These are phyloP conservation scores for Lactarius hengduanensis DNA, from an alignment of 768 basidiomycete genomes.

Conservation along the genomic window DNA sequence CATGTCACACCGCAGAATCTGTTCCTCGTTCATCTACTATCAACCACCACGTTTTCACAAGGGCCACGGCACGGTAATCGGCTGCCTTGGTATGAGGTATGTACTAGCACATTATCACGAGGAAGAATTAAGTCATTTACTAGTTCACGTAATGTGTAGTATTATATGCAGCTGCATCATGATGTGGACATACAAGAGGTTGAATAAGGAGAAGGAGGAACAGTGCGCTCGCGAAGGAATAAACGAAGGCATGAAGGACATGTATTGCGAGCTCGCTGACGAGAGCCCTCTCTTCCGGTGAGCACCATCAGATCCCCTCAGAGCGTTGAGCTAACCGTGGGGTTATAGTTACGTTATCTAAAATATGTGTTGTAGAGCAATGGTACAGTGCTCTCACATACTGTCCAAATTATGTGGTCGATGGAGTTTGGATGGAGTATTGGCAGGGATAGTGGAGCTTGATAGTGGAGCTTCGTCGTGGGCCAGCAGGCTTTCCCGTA, in stretches of 20 bases:
- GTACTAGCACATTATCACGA: not conserved
- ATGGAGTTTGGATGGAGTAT: not conserved
- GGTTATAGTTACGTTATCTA: constrained; percentile 23
- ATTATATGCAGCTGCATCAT: constrained; percentile 43
- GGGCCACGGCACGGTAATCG: constrained; percentile 43
- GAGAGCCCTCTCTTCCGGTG: constrained; percentile 57
- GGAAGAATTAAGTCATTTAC: constrained; percentile 7
- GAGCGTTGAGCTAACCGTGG: not conserved
- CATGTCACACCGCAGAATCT: constrained; percentile 35
- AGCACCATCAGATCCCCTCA: not conserved
- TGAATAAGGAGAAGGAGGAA: constrained; percentile 51
- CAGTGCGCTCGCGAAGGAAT: constrained; percentile 46
- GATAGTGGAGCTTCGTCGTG: not conserved
- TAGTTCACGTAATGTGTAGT: constrained; percentile 30
- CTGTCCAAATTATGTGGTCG: too few species aligned
- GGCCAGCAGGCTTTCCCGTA: not conserved
- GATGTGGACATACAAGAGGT: constrained; percentile 49
- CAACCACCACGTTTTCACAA: constrained; percentile 40
- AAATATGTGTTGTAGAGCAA: not conserved
- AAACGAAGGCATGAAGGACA: constrained; percentile 38
- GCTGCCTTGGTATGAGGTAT: constrained; percentile 32
- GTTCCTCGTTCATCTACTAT: constrained; percentile 44
- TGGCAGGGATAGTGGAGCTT: not conserved
- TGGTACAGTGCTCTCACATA: not conserved
- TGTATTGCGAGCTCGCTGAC: constrained; percentile 51